phyloP scores from a whole-genome alignment of 2,329 filamentous ascomycete species.

The Talaromyces sp. region DNA sequence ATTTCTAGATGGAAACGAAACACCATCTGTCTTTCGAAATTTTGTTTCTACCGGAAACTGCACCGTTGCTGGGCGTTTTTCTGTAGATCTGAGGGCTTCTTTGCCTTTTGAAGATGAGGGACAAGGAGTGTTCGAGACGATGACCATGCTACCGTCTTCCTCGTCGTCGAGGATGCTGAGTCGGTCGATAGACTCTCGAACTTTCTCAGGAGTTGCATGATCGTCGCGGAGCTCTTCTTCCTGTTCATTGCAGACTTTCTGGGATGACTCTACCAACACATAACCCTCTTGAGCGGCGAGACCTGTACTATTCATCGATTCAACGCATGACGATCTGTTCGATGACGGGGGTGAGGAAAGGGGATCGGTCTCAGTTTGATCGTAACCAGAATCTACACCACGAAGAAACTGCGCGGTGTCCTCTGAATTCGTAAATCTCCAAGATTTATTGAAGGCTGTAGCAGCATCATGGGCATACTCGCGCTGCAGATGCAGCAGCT shows the following conservation, averaged over 20 bases:
- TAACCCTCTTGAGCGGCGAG: background rate
- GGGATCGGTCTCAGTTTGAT: background rate
- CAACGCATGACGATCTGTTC: background rate
- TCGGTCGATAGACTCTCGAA: background rate
- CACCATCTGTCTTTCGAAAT: background rate
- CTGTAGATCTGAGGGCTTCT: background rate
- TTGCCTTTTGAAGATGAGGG: background rate
- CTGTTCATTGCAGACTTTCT: background rate
- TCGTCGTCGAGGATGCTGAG: background rate
- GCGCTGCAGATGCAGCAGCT: background rate
- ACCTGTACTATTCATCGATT: background rate
- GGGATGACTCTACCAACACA: background rate
- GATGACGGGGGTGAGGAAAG: background rate
- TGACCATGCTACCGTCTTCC: background rate
- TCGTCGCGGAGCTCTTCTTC: background rate
- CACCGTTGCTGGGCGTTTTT: background rate
- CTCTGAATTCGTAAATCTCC: background rate
- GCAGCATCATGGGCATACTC: slow-evolving; percentile 2
- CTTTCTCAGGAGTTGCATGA: background rate
- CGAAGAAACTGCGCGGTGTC: background rate
- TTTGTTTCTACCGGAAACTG: background rate
- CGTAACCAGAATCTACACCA: background rate
- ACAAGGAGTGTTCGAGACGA: background rate
- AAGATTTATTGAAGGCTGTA: background rate
- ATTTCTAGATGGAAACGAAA: background rate